phyloP scores from a whole-genome alignment of 441 rosid genomes.

The Monsonia emarginata region DNA sequence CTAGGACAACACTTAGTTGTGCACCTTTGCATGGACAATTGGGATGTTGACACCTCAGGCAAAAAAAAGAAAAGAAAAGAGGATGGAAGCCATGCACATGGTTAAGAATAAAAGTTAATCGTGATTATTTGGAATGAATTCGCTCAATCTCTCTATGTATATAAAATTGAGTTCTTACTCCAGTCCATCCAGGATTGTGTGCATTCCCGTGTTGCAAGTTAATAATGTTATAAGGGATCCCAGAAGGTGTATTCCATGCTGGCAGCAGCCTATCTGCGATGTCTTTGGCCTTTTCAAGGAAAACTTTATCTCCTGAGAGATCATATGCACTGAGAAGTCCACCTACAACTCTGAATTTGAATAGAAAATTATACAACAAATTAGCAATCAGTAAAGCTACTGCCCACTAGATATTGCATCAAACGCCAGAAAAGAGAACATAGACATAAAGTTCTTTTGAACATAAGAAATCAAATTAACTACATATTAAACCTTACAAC shows the following conservation, averaged over 20 bases:
- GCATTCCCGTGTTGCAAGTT: slow-evolving; percentile 77
- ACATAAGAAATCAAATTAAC: slow-evolving; percentile 18
- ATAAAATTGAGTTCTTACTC: slow-evolving; percentile 44
- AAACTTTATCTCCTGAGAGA: slow-evolving; percentile 76
- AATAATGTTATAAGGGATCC: slow-evolving; percentile 82
- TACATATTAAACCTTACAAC: slow-evolving; percentile 56
- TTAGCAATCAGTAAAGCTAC: slow-evolving; percentile 13
- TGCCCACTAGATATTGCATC: background rate
- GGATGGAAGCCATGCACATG: background rate
- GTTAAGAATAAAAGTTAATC: background rate
- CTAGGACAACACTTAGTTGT: background rate
- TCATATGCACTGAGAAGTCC: slow-evolving; percentile 95
- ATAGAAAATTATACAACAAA: slow-evolving; percentile 4
- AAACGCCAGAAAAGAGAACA: background rate
- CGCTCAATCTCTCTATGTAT: background rate
- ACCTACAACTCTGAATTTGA: slow-evolving; percentile 77
- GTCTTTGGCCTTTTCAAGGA: slow-evolving; percentile 85
- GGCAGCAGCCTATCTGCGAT: slow-evolving; percentile 91
- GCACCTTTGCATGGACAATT: background rate
- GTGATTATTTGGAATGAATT: background rate
- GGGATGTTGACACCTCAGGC: background rate
- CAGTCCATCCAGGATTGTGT: slow-evolving; percentile 83
- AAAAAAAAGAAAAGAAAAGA: background rate
- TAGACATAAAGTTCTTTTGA: slow-evolving; percentile 8
- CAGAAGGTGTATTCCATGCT: slow-evolving; percentile 76